phyloP scores from a whole-genome alignment of 2,329 filamentous ascomycete species.

The Paecilomyces sp. region DNA sequence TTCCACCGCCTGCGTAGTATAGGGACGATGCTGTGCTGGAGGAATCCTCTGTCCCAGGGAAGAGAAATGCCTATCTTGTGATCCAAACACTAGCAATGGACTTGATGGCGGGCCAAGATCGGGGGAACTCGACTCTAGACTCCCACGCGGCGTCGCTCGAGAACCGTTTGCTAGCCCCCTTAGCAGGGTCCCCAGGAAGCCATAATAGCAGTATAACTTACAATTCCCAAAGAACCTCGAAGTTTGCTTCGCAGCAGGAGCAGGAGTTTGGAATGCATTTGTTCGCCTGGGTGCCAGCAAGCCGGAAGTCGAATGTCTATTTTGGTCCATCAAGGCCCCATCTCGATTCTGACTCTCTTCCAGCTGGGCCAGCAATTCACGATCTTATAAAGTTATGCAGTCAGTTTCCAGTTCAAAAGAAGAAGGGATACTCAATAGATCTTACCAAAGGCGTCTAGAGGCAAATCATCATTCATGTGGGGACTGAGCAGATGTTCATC shows the following conservation, averaged over 20 bases:
- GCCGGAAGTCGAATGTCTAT: neutral
- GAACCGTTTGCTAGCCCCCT: conserved; percentile 9
- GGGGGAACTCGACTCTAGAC: conserved; percentile 19
- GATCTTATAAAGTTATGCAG: conserved; percentile 16
- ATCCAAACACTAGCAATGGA: conserved; percentile 20
- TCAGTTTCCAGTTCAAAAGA: neutral
- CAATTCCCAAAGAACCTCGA: conserved; percentile 23
- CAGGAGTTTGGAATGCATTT: neutral
- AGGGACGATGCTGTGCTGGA: conserved; percentile 3
- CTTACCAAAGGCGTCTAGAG: conserved; percentile 46
- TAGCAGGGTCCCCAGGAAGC: neutral
- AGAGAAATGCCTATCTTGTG: conserved; percentile 4
- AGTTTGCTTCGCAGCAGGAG: conserved; percentile 7
- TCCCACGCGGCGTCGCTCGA: conserved; percentile 14
- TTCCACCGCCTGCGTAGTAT: neutral
- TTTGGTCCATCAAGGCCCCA: neutral
- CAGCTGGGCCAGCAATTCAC: conserved; percentile 30
- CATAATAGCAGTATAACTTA: conserved; percentile 9
- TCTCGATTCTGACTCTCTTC: conserved; percentile 6
- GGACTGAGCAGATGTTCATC: neutral
- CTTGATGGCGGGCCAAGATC: conserved; percentile 21
- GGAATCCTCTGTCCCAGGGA: neutral
- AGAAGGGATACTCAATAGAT: neutral
- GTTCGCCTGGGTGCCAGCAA: neutral
- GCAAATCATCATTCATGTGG: conserved; percentile 16